Conservation (phyloP, 805 yeast species). For the Myxozyma lipomycoides region DNA sequence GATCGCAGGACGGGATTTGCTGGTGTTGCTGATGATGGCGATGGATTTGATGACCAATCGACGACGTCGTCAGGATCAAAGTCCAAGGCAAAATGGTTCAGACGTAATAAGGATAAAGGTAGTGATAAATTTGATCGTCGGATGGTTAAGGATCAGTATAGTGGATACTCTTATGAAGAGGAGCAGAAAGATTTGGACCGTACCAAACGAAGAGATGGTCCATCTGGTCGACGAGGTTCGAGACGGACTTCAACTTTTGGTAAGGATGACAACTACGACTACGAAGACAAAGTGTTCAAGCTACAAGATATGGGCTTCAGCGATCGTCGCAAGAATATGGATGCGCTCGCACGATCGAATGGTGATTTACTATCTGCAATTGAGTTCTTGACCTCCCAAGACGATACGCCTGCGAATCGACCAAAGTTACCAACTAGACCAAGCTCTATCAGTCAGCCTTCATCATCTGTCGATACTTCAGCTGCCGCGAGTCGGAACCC, state of each 20-base stretch:
- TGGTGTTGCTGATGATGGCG: conserved; percentile 1
- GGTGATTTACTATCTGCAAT: conserved; percentile 62
- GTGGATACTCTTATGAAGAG: neutral
- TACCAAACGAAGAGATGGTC: conserved; percentile 1
- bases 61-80: neutral
- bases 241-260: conserved; percentile 5
- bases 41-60: neutral
- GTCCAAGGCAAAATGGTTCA: conserved; percentile 16
- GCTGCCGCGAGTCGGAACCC: neutral
- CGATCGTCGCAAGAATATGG: conserved; percentile 55
- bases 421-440: conserved; percentile 24
- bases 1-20: neutral
- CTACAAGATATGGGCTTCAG: conserved; percentile 55
- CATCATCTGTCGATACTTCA: conserved; percentile 4
- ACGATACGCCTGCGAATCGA: conserved; percentile 9
- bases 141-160: conserved; percentile 1
- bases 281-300: conserved; percentile 43
- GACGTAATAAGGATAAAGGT: conserved; percentile 8
- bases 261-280: conserved; percentile 24
- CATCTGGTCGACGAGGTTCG: neutral
- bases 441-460: conserved; percentile 4
- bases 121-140: neutral
- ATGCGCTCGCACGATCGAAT: conserved; percentile 55
- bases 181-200: neutral
- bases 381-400: conserved; percentile 38